phyloP scores from a whole-genome alignment of 75 land plant genomes.

The Isoetes taiwanensis region DNA sequence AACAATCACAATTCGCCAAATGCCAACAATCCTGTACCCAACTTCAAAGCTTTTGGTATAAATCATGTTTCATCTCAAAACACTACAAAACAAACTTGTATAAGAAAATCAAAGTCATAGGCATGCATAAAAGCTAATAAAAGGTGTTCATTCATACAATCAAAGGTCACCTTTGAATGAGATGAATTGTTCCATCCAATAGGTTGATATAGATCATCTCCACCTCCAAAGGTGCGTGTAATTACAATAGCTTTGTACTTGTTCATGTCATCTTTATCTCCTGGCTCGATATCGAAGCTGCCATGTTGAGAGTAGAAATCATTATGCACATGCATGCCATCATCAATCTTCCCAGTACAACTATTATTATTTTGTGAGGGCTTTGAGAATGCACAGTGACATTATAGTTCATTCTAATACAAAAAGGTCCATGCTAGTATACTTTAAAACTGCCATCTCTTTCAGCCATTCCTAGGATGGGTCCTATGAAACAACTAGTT shows the following conservation, averaged over 20 bases:
- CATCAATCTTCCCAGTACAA: too few relatives aligned
- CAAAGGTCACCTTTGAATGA: constrained; percentile 32
- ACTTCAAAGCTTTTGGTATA: constrained; percentile 41
- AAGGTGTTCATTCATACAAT: too few relatives aligned
- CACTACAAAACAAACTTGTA: constrained; percentile 94
- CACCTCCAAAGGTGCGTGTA: constrained; percentile 98
- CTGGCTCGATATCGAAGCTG: constrained; percentile 64
- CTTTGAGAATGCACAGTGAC: too few relatives aligned
- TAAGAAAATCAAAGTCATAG: not conserved
- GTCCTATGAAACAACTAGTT: too few relatives aligned
- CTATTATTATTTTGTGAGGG: too few relatives aligned
- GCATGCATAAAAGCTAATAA: too few relatives aligned
- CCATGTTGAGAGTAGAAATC: constrained; percentile 70
- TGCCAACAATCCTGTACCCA: constrained; percentile 56
- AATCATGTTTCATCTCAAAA: constrained; percentile 92
- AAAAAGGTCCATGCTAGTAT: too few relatives aligned
- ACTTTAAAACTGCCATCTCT: too few relatives aligned
- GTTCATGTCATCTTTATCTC: constrained; percentile 60
- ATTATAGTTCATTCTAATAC: too few relatives aligned
- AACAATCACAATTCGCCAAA: constrained; percentile 81
- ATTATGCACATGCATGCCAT: constrained; percentile 57
- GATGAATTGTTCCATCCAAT: constrained; percentile 78
- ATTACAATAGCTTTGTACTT: constrained; percentile 65
- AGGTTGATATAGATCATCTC: constrained; percentile 98
- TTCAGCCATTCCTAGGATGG: too few relatives aligned